Conservation (phyloP, 1,139 yeast genomes). For the Candida sanyaensis region DNA sequence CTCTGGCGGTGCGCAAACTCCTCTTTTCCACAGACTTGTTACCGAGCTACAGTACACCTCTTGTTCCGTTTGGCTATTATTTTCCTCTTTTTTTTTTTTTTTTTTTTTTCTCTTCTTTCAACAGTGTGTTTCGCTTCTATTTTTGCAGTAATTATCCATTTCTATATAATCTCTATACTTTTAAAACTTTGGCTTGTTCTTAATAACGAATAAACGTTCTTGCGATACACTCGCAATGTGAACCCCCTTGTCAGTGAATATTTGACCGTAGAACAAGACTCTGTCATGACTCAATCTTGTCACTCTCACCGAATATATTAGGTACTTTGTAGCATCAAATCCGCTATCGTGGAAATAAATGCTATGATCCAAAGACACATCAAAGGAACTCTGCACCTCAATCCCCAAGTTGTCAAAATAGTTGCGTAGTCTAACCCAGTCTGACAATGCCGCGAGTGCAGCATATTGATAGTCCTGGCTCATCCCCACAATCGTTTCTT, state of each 20-base stretch:
- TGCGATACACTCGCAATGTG: slow-evolving; percentile 44
- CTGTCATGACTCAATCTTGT: slow-evolving; percentile 43
- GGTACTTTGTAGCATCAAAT: slow-evolving; percentile 45
- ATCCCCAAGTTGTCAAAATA: slow-evolving; percentile 3
- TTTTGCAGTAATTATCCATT: neutral
- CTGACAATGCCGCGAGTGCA: slow-evolving; percentile 63
- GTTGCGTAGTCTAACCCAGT: slow-evolving; percentile 21
- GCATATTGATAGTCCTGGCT: slow-evolving; percentile 45
- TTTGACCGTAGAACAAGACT: slow-evolving; percentile 36
- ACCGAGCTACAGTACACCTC: neutral
- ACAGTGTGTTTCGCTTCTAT: too few species aligned
- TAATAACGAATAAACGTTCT: slow-evolving; percentile 41
- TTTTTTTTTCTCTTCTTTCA: too few species aligned
- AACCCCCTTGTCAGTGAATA: slow-evolving; percentile 35
- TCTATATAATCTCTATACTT: neutral
- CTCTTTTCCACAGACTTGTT: neutral
- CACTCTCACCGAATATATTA: slow-evolving; percentile 33
- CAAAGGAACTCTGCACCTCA: slow-evolving; percentile 18
- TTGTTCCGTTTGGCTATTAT: too few species aligned
- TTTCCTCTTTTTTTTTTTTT: neutral
- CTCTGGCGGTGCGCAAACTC: neutral
- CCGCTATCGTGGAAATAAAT: slow-evolving; percentile 45
- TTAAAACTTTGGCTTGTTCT: slow-evolving; percentile 6
- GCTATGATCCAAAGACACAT: slow-evolving; percentile 45
- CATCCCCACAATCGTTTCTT: slow-evolving; percentile 11